Conservation (phyloP, 768 basidiomycete genomes). For the Hygrophorus russula region DNA sequence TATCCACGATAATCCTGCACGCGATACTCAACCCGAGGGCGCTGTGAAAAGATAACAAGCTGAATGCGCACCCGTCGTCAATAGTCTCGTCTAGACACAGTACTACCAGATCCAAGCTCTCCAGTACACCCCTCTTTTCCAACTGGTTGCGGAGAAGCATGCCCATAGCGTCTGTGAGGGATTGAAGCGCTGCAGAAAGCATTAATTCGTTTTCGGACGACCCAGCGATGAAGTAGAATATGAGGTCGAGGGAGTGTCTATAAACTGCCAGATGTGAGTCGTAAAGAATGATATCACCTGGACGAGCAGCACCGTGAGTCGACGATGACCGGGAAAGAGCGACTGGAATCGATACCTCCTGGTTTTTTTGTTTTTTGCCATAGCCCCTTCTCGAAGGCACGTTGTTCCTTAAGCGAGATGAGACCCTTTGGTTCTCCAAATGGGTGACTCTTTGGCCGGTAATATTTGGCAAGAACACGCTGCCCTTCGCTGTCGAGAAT, state of each 20-base stretch:
- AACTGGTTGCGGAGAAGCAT: slow-evolving; percentile 84
- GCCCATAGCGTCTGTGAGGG: slow-evolving; percentile 77
- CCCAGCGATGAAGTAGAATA: slow-evolving; percentile 86
- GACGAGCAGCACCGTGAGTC: neutral
- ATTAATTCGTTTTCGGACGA: slow-evolving; percentile 92
- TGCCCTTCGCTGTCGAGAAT: slow-evolving; percentile 94
- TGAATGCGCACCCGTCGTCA: slow-evolving; percentile 79
- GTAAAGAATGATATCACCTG: slow-evolving; percentile 91
- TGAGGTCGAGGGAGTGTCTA: slow-evolving; percentile 90
- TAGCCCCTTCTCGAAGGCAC: slow-evolving; percentile 89
- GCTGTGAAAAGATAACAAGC: neutral
- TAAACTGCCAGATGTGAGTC: slow-evolving; percentile 87
- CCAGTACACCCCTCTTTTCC: slow-evolving; percentile 89
- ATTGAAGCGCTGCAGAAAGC: slow-evolving; percentile 75
- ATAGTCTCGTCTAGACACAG: slow-evolving; percentile 94
- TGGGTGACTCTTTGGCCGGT: slow-evolving; percentile 58
- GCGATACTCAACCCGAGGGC: neutral
- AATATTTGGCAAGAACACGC: slow-evolving; percentile 94
- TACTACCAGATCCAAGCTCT: slow-evolving; percentile 88
- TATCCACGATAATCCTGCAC: slow-evolving; percentile 87
- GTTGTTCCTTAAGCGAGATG: slow-evolving; percentile 79
- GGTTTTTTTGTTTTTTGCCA: slow-evolving; percentile 94
- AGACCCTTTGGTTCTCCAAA: slow-evolving; percentile 53
- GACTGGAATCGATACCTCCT: too few species aligned
- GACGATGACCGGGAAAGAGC: slow-evolving; percentile 29